Evolutionary conservation across 371 early-diverging fungal species (phyloP).

Genomic region (Mucor lusitanicus): DNA sequence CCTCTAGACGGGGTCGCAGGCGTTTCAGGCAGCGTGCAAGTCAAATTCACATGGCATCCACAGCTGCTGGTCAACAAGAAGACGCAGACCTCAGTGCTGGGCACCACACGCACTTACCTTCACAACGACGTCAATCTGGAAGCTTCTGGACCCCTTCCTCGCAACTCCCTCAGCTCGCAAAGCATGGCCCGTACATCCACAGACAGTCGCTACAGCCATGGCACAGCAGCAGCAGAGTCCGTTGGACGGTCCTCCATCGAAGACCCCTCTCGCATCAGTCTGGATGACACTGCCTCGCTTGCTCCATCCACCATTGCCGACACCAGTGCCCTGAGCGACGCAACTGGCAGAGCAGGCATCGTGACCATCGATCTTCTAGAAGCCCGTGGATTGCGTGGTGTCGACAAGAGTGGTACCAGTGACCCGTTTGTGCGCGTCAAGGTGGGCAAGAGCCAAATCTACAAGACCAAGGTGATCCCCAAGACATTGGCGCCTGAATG

Average conservation of each 20-base stretch:
- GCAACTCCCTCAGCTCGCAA: not conserved
- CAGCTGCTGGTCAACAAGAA: constrained; percentile 43
- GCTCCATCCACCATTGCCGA: constrained; percentile 16
- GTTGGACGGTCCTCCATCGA: not conserved
- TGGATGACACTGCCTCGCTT: constrained; percentile 25
- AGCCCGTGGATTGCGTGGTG: constrained; percentile 64
- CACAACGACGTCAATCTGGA: constrained; percentile 21
- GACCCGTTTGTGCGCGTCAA: constrained; percentile 65
- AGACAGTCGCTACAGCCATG: constrained; percentile 5
- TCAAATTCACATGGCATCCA: constrained; percentile 50
- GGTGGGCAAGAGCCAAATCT: constrained; percentile 55
- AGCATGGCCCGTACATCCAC: constrained; percentile 7
- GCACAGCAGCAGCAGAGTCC: not conserved
- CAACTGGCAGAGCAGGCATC: constrained; percentile 41
- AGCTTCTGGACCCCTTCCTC: constrained; percentile 21
- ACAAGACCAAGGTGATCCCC: constrained; percentile 78
- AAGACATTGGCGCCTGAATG: constrained; percentile 79
- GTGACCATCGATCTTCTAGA: constrained; percentile 54
- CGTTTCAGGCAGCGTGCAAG: constrained; percentile 40
- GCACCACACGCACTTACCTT: constrained; percentile 19
- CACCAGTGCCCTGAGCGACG: constrained; percentile 12
- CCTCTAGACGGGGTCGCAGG: constrained; percentile 50
- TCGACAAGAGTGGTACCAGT: constrained; percentile 62
- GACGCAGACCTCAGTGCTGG: constrained; percentile 43
- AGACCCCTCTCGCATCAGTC: not conserved